Evolutionary conservation across 2,329 filamentous ascomycete species (phyloP), one percentile per base, ranked within the genome.

Genomic region (Penicillium griseofulvum): DNA sequence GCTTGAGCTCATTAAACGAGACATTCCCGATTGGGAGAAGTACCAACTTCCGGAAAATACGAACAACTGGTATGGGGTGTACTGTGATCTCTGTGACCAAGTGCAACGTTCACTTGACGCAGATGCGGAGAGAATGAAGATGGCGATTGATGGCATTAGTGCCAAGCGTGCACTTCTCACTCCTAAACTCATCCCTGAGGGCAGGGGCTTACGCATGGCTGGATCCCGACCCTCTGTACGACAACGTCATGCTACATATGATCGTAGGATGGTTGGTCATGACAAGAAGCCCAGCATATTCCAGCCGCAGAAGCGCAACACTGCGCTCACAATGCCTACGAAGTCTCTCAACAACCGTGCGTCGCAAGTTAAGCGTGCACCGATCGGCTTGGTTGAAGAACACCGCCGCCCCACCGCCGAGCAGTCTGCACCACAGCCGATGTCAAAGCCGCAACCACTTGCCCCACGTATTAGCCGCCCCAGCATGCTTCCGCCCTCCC

Each of bases 31-130:
- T 53, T 87, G 85, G 71, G 79, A 86, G 39, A 85, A 88, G 68
- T 82, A 84, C 26, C 83, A 86, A 62, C 78, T 84, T 24, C 89
- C 89, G 0, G 80, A 81, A 52, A 81, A 90, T 59, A 84, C 87
- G 0, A 78, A 78, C 34, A 85, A 85, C 56, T 97, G 91, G 91
- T 85, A 87, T 69, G 85, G 87, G 52, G 80, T 95, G 14, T 97
- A 95, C 75, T 78, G 81, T 60, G 84, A 85, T 59, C 87, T 92
- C 67, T 81, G 83, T 60, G 78, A 77, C 39, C 78, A 87, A 58
- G 81, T 85, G 36, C 77, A 83, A 33, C 75, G 80, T 49, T 79
- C 83, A 49, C 79, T 87, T 8, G 78, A 79, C 5, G 77, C 78
- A 22, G 86, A 87, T 61, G 81, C 84, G 55, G 80, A 79, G 56